Evolutionary conservation across 2,329 filamentous ascomycete genomes (phyloP).

Genomic region (Boeremia exigua): DNA sequence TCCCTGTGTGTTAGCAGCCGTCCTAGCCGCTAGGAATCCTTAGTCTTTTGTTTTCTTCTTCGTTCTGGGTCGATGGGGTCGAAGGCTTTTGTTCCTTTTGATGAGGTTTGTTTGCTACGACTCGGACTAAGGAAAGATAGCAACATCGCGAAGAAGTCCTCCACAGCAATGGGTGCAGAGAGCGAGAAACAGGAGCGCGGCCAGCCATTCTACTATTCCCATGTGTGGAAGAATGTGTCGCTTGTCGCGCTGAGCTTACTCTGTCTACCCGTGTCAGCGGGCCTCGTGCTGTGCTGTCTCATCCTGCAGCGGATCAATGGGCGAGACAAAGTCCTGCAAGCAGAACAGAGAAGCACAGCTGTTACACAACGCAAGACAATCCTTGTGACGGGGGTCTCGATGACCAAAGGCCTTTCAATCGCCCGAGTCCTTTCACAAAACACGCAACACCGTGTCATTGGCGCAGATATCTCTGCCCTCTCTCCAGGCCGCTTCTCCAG

Average conservation of each 20-base stretch:
- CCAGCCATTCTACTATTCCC: constrained; percentile 42
- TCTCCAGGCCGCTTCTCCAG: constrained; percentile 61
- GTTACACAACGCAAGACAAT: constrained; percentile 57
- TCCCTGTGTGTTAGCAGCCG: constrained; percentile 19
- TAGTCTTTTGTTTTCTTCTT: constrained; percentile 2
- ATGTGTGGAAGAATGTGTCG: constrained; percentile 56
- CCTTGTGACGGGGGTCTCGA: constrained; percentile 75
- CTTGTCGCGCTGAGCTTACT: constrained; percentile 54
- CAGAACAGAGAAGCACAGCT: constrained; percentile 15
- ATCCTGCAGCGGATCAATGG: constrained; percentile 26
- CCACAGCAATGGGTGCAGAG: constrained; percentile 16
- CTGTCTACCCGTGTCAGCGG: constrained; percentile 57
- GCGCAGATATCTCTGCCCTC: constrained; percentile 64
- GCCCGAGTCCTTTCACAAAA: constrained; percentile 68
- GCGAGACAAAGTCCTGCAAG: constrained; percentile 26
- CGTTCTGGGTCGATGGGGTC: constrained; percentile 4
- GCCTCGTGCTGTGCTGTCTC: constrained; percentile 30
- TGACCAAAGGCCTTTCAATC: constrained; percentile 72
- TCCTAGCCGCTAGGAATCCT: constrained; percentile 16
- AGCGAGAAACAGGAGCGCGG: constrained; percentile 10
- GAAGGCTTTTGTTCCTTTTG: constrained; percentile 13
- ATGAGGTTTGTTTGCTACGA: constrained; percentile 13
- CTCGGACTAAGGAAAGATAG: constrained; percentile 12
- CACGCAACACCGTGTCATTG: constrained; percentile 72
- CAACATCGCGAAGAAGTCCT: neutral